Evolutionary conservation across 2,329 filamentous ascomycete genomes (phyloP), one percentile per base, ranked within the genome.

Genomic region (Sarocladium brachiariae): DNA sequence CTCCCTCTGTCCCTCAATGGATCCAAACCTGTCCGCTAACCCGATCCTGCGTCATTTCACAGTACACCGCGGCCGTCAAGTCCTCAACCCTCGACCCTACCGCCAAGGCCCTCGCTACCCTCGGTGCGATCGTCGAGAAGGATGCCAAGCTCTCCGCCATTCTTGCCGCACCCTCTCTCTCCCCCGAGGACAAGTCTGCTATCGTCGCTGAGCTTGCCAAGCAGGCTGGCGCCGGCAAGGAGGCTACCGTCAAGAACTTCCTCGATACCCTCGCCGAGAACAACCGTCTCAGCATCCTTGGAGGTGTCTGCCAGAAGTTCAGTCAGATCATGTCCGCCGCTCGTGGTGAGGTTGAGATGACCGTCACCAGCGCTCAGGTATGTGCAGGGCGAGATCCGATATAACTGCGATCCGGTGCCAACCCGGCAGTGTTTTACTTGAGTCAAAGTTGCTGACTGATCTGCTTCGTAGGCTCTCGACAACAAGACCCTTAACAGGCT

Each of bases 61-160:
- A 99, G 93, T 99, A 96, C 84, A 97, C 91, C 58, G 93, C 93
- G 57, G 89, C 92, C 62, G 83, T 85, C 69, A 99, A 97, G 81
- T 82, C 84, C 60, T 86, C 85, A 55, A 75, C 82, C 60, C 86
- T 99, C 71, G 93, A 99, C 64, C 78, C 81, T 65, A 90, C 89
- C 59, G 85, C 91, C 69, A 88, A 83, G 73, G 85, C 89, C 59
- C 77, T 99, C 64, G 74, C 77, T 65, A 77, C 71, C 63, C 85
- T 99, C 65, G 72, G 75, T 66, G 73, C 76, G 56, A 76, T 91
- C 62, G 79, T 95, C 75, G 77, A 85, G 73, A 87, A 83, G 74
- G 93, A 99, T 71, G 53, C 80, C 63, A 95, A 95, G 78, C 87
- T 99, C 53, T 70, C 71, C 61, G 61, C 69, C 60, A 85, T 97